Base-by-base conservation (phyloP, 305 asterid species). In the Ajuga reptans region DNA sequence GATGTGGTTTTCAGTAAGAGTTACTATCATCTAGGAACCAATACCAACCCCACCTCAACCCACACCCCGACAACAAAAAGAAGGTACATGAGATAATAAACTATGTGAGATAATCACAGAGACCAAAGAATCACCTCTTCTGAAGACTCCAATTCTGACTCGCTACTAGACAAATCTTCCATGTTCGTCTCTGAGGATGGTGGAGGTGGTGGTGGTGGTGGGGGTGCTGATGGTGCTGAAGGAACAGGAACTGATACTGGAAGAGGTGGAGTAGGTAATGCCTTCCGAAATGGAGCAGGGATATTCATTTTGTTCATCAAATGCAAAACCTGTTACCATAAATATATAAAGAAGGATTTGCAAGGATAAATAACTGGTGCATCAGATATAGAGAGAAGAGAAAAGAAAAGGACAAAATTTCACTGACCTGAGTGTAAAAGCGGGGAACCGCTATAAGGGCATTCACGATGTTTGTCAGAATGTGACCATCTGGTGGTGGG, bases 251-350 rank as follows among this genome's bases (percentile, higher is more conserved):
- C 72, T 64, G 90, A 75, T 64, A 63, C 78, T 51, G 92, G 91
- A 27, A 92, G 85, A 59, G 98, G 95, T 34, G 95, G 98, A 65
- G 95, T 92, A 51, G 97, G 96, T 69, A 90, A 80, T 29, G 98
- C 97, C 79, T 77, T 83, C 73, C 95, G 88, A 64, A 92, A 92
- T 66, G 97, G 98, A 73, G 96, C 97, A 18, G 98, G 98, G 72
- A 92, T 88, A 78, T 88, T 92, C 98, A 90, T 90, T 83, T 92
- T 92, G 87, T 92, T 92, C 98, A 92, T 92, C 89, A 92, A 79
- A 85, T 90, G 98, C 83, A 92, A 82, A 67, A 92, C 98, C 98
- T 92, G 79, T 60, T 68, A 65, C 41, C 42, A 52, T 16, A 69
- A 51, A 70, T 46, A 24, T 27, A 74, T 27, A 46, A 33, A 33